Evolutionary conservation across 495 filamentous ascomycete species (phyloP), one percentile per base, ranked within the genome.

Genomic region (Lasiosphaeria miniovina): DNA sequence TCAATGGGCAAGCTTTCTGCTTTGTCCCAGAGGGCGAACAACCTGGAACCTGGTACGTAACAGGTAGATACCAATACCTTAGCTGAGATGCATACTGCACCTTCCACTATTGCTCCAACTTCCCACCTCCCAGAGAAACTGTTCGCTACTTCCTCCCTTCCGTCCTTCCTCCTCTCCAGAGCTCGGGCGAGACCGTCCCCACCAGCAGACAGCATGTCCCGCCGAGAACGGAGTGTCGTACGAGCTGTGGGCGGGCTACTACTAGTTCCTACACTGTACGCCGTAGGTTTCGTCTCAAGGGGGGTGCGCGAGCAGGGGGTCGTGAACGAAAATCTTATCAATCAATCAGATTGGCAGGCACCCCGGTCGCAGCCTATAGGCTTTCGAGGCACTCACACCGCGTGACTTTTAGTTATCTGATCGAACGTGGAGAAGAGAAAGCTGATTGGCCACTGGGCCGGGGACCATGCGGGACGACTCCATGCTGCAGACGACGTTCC

Each of bases 291-390:
- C 24, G 24, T 24, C 24, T 31, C 15, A 36, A 46, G 54, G 31
- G 17, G 15, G 3, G 38, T 9, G 9, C 10, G 41, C 31, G 55
- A 12, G 54, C 24, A 55, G 54, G 17, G 15, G 54, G n/a, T 32
- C 40, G 54, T 15, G 36, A 41, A 5, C 6, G 53, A 49, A 6
- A 59, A 60, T 60, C 61, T 68, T 61, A 68, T 68, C 64, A 68
- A 68, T 68, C 64, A 60, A 68, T 68, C 66, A 58, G 61, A 56
- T 59, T 54, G 31, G 17, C 15, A 15, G 6, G 48, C 46, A 49
- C 35, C 43, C 6, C 38, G 36, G 11, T 35, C n/a, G 32, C 15
- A 34, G 32, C 49, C 49, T 33, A 51, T 54, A 36, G 34, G 34
- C 12, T 54, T n/a, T 6, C 2, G 9, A n/a, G 35, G 52, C 34